Conservation (phyloP, 148 eudicot species). For the Dianthus caryophyllus region DNA sequence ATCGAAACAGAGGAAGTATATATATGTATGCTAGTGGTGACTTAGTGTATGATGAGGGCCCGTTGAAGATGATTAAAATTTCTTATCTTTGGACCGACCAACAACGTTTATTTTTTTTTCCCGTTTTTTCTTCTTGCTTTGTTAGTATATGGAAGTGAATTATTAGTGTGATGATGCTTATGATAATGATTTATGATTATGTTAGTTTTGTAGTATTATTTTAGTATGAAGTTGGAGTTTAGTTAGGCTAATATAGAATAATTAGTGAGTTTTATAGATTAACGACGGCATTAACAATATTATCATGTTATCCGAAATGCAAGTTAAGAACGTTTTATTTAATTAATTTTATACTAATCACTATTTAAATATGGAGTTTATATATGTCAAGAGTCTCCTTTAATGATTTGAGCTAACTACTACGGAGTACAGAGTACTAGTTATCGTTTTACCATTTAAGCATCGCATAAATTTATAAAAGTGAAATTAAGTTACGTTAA, state of each 20-base stretch:
- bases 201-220: neutral
- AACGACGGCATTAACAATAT: neutral
- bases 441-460: too few species aligned
- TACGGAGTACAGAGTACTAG: too few species aligned
- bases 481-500: too few species aligned
- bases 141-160: neutral
- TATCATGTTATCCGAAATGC: neutral
- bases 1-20: too few species aligned
- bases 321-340: too few species aligned
- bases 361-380: too few species aligned
- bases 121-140: neutral
- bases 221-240: neutral
- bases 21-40: constrained; percentile 12
- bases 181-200: neutral
- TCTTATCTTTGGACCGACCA: constrained; percentile 34
- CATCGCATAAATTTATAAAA: too few species aligned
- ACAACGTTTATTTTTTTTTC: constrained; percentile 6
- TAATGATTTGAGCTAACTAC: too few species aligned
- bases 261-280: neutral
- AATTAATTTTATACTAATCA: too few species aligned
- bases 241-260: neutral
- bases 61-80: constrained; percentile 17
- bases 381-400: too few species aligned
- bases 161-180: constrained; percentile 11
- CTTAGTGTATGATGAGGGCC: constrained; percentile 22